These are phyloP conservation scores for Kwoniella sp. DNA, from an alignment of 768 basidiomycete species.

Conservation along the genomic window DNA sequence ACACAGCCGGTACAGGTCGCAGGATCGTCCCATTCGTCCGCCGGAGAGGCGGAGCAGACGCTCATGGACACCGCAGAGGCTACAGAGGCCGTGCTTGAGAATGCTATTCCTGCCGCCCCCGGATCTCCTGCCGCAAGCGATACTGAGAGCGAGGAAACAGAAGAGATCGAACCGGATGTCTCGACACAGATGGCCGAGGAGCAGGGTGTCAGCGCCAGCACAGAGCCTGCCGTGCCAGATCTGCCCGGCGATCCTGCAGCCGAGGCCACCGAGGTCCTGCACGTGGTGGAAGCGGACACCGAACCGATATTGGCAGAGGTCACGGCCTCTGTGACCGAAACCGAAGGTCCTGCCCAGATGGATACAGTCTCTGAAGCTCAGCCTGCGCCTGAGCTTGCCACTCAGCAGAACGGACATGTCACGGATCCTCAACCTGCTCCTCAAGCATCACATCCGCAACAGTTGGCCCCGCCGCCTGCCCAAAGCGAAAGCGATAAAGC, in stretches of 20 bases:
- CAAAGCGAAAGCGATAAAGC: too few relatives aligned
- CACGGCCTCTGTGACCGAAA: too few relatives aligned
- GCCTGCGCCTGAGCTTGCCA: too few relatives aligned
- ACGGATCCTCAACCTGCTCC: constrained; percentile 9
- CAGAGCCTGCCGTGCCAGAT: not conserved
- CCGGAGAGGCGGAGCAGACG: constrained; percentile 15
- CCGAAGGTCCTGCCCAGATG: too few relatives aligned
- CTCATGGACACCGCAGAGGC: constrained; percentile 27
- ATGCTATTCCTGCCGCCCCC: constrained; percentile 32
- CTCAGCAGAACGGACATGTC: too few relatives aligned
- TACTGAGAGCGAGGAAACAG: too few relatives aligned
- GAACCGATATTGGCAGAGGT: too few relatives aligned
- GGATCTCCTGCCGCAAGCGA: not conserved
- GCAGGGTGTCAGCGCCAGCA: not conserved
- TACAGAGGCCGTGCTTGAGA: constrained; percentile 30
- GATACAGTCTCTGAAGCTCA: too few relatives aligned
- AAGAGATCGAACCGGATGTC: too few relatives aligned
- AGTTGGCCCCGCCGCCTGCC: too few relatives aligned
- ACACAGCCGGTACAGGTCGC: not conserved
- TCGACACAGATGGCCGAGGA: too few relatives aligned
- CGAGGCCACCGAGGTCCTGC: constrained; percentile 10
- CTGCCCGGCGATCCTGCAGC: constrained; percentile 4
- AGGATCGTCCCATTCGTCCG: not conserved
- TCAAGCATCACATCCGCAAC: too few relatives aligned
- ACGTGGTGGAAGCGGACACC: constrained; percentile 23